These are phyloP conservation scores for Pisolithus sp. DNA, from an alignment of 768 basidiomycete genomes.

Conservation along the genomic window DNA sequence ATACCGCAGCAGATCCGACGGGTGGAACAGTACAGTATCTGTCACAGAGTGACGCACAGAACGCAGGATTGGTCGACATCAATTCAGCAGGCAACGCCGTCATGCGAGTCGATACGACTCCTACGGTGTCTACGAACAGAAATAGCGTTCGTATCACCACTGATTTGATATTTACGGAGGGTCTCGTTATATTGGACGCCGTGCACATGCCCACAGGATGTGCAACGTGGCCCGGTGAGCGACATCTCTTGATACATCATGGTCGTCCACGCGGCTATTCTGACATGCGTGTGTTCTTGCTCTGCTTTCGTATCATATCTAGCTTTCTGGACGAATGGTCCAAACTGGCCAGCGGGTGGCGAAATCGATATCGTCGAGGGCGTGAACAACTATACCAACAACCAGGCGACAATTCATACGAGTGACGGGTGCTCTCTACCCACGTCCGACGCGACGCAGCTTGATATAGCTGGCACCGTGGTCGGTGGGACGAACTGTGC, in stretches of 20 bases:
- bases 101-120: conserved; percentile 86
- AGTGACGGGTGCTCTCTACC: conserved; percentile 61
- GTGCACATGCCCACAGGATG: conserved; percentile 89
- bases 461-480: conserved; percentile 58
- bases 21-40: conserved; percentile 66
- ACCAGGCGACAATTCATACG: conserved; percentile 82
- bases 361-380: conserved; percentile 87
- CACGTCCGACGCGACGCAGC: conserved; percentile 36
- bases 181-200: conserved; percentile 75
- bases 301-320: neutral
- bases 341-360: conserved; percentile 42
- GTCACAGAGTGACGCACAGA: conserved; percentile 51
- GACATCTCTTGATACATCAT: neutral
- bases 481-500: conserved; percentile 70
- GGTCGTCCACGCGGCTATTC: neutral
- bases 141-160: conserved; percentile 76
- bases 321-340: conserved; percentile 49
- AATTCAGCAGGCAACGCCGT: conserved; percentile 71
- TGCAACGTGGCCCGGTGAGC: conserved; percentile 68
- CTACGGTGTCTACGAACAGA: conserved; percentile 58
- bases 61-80: conserved; percentile 55
- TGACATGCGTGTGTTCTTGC: neutral
- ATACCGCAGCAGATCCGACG: conserved; percentile 65
- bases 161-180: conserved; percentile 50
- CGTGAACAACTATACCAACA: conserved; percentile 71